A percentile compares a stretch with the other conserved stretches of the same genome.
These are phyloP conservation scores for Adiantum capillusveneris DNA, from an alignment of 75 land plant species.

Conservation along the genomic window DNA sequence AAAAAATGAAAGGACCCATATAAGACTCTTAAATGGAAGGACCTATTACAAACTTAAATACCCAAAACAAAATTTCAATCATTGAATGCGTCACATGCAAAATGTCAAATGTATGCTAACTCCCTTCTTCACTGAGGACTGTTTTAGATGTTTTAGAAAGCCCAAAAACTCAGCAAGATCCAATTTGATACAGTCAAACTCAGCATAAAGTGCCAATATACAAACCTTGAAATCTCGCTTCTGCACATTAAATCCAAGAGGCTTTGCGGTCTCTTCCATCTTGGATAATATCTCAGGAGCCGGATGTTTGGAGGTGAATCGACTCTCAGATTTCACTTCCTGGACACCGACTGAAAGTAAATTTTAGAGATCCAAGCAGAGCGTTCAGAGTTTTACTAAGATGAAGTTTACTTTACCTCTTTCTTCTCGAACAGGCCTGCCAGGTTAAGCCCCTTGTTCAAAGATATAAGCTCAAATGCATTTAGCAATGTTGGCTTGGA, in stretches of 20 bases:
- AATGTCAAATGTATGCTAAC: too few species aligned
- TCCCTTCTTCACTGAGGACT: too few species aligned
- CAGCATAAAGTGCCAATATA: neutral
- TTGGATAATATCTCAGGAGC: constrained; percentile 37
- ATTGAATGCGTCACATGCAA: too few species aligned
- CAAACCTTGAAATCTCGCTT: constrained; percentile 30
- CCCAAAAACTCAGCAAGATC: too few species aligned
- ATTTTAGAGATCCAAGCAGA: neutral
- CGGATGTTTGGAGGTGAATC: constrained; percentile 27
- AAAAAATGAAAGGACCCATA: too few species aligned
- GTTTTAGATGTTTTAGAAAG: too few species aligned
- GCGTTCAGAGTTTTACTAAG: neutral
- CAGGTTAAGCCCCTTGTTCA: constrained; percentile 52
- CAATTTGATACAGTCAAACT: too few species aligned
- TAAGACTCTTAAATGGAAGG: too few species aligned
- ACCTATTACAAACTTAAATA: too few species aligned
- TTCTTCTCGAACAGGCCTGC: constrained; percentile 51
- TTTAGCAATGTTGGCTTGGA: constrained; percentile 39
- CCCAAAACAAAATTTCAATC: too few species aligned
- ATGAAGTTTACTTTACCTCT: constrained; percentile 14
- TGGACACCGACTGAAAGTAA: neutral
- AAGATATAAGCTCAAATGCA: constrained; percentile 75
- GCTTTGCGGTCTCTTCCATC: constrained; percentile 35
- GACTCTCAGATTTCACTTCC: constrained; percentile 22
- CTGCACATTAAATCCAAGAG: constrained; percentile 40